Percentiles rank a stretch among this genome's conserved stretches.
phyloP scores from a whole-genome alignment of 164 flowering plant genomes.

The Annona squamosa region DNA sequence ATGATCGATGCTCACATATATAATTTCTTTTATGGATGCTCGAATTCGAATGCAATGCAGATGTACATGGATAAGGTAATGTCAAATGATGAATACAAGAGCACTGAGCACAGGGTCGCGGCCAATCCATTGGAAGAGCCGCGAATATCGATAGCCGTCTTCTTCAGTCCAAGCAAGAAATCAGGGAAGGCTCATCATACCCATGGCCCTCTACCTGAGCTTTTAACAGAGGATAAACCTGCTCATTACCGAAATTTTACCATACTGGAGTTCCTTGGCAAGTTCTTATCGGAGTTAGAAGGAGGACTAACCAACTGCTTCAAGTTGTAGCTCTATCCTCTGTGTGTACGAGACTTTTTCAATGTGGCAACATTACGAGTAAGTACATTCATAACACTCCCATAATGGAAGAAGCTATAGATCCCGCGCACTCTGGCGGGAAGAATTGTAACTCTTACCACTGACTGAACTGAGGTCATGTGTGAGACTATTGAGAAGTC shows the following conservation, averaged over 20 bases:
- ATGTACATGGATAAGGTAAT: not conserved
- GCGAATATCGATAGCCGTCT: slow-evolving; percentile 5
- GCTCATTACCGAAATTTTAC: not conserved
- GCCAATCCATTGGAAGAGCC: slow-evolving; percentile 4
- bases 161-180: slow-evolving; percentile 2
- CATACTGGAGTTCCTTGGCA: not conserved
- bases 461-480: too few relatives aligned
- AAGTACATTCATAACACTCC: too few relatives aligned
- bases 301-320: not conserved
- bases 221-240: not conserved
- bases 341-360: not conserved
- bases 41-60: too few relatives aligned
- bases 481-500: too few relatives aligned
- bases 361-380: too few relatives aligned
- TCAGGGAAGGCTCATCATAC: not conserved
- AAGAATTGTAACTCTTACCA: too few relatives aligned
- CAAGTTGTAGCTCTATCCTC: not conserved
- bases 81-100: slow-evolving; percentile 13
- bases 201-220: not conserved
- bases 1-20: too few relatives aligned
- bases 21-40: too few relatives aligned
- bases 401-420: too few relatives aligned
- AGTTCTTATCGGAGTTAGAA: not conserved
- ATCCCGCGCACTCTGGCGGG: too few relatives aligned
- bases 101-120: slow-evolving; percentile 9